Evolutionary conservation across 2,329 filamentous ascomycete species (phyloP).

Genomic region (Cylindrodendrum hubeiense): DNA sequence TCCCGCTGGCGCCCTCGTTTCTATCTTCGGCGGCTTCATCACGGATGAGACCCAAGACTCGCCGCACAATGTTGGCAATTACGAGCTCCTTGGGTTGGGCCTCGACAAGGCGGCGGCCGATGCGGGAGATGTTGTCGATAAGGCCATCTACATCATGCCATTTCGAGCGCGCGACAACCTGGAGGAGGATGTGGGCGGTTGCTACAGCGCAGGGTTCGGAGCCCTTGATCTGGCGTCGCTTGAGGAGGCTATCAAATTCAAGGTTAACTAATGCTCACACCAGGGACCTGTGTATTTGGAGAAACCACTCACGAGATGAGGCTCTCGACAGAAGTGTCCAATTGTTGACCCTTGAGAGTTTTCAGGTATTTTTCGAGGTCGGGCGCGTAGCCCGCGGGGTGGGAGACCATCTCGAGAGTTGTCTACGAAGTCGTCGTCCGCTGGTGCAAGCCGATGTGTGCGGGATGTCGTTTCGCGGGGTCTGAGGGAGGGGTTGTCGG

Average conservation of each 20-base stretch:
- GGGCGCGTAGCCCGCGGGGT: constrained; percentile 66
- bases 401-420: constrained; percentile 50
- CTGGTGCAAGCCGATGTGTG: constrained; percentile 26
- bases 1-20: constrained; percentile 73
- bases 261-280: constrained; percentile 6
- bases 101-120: constrained; percentile 81
- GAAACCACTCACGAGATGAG: constrained; percentile 77
- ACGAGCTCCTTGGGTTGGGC: constrained; percentile 93
- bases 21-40: constrained; percentile 89
- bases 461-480: constrained; percentile 33
- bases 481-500: constrained; percentile 22
- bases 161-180: constrained; percentile 85
- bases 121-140: constrained; percentile 81
- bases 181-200: constrained; percentile 88
- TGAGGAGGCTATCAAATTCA: constrained; percentile 76
- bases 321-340: constrained; percentile 86
- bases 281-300: not conserved
- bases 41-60: constrained; percentile 89
- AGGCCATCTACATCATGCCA: constrained; percentile 83
- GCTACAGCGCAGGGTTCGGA: constrained; percentile 91
- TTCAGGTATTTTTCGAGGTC: constrained; percentile 84
- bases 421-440: constrained; percentile 15
- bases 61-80: constrained; percentile 92
- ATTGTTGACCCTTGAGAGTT: constrained; percentile 78
- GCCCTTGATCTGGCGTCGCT: constrained; percentile 89